Percentiles rank a stretch among this genome's conserved stretches.
These are phyloP conservation scores for Cadophora sp. DNA, from an alignment of 2,329 filamentous ascomycete genomes.

Conservation along the genomic window DNA sequence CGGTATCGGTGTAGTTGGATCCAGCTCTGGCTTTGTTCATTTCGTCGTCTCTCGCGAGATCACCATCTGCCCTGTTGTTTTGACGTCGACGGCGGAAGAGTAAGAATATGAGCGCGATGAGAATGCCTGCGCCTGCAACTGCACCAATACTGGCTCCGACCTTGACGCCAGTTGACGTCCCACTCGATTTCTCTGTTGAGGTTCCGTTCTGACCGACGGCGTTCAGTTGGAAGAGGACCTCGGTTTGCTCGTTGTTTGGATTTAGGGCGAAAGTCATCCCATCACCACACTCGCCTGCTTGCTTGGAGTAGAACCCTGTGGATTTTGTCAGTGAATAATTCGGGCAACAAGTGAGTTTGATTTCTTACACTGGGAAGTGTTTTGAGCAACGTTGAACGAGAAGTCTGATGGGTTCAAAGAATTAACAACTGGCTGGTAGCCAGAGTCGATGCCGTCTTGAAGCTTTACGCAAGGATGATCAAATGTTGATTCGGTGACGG, in stretches of 20 bases:
- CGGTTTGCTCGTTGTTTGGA: slow-evolving; percentile 24
- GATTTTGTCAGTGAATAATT: not conserved
- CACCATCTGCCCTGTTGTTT: not conserved
- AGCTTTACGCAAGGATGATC: slow-evolving; percentile 47
- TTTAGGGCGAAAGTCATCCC: slow-evolving; percentile 34
- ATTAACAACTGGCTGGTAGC: slow-evolving; percentile 48
- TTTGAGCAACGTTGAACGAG: slow-evolving; percentile 24
- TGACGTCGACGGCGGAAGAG: slow-evolving; percentile 22
- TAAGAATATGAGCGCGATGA: slow-evolving; percentile 20
- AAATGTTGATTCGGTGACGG: slow-evolving; percentile 50
- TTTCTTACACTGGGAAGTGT: slow-evolving; percentile 28
- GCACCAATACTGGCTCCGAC: slow-evolving; percentile 24
- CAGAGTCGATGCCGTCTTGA: slow-evolving; percentile 65
- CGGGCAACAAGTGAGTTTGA: too few species aligned
- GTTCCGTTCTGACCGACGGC: slow-evolving; percentile 20
- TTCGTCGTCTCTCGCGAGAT: not conserved
- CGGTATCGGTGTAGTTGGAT: not conserved
- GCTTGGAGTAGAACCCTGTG: slow-evolving; percentile 32
- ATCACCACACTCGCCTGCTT: slow-evolving; percentile 25
- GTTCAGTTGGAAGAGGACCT: slow-evolving; percentile 17
- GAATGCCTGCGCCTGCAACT: slow-evolving; percentile 16
- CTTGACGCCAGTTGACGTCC: slow-evolving; percentile 18
- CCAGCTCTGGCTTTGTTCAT: not conserved
- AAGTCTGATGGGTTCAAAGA: slow-evolving; percentile 53
- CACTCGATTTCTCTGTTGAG: slow-evolving; percentile 2